A percentile compares a stretch with the other conserved stretches of the same genome.
Conservation (phyloP, 257 asterid species). For the Fraxinus quadrangulata region DNA sequence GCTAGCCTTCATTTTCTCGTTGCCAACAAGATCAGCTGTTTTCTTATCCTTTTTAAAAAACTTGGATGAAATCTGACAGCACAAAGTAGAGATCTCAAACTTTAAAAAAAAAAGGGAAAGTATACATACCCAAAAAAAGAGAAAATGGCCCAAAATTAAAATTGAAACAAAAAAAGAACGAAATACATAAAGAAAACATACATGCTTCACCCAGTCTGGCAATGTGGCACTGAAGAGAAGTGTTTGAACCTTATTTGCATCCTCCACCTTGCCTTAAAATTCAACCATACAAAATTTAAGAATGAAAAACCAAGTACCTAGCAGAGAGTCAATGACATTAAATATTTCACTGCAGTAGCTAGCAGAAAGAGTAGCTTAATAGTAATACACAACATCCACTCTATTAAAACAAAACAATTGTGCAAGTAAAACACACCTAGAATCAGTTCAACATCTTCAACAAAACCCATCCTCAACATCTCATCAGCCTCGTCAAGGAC, state of each 20-base stretch:
- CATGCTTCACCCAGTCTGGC: constrained; percentile 87
- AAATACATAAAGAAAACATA: constrained; percentile 23
- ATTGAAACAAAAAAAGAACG: neutral
- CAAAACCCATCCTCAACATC: constrained; percentile 99
- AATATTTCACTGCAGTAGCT: neutral
- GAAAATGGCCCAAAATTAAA: neutral
- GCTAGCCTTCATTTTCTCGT: constrained; percentile 97
- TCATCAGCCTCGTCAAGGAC: constrained; percentile 99
- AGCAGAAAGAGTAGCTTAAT: neutral
- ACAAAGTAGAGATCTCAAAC: constrained; percentile 12
- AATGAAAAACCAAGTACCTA: neutral
- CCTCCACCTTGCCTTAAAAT: constrained; percentile 75
- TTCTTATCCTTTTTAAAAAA: constrained; percentile 80
- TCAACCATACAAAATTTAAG: constrained; percentile 17
- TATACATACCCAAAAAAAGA: neutral
- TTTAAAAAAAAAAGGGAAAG: neutral
- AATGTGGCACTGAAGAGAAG: constrained; percentile 95
- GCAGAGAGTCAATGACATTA: neutral
- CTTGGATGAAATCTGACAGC: constrained; percentile 62
- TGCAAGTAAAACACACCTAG: constrained; percentile 52
- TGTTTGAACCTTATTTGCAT: constrained; percentile 82
- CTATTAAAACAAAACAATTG: neutral
- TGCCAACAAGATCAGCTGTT: constrained; percentile 90
- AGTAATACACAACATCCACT: neutral
- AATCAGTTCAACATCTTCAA: constrained; percentile 95